These are phyloP conservation scores for Penicillium angulare DNA, from an alignment of 495 filamentous ascomycete genomes.

Conservation along the genomic window DNA sequence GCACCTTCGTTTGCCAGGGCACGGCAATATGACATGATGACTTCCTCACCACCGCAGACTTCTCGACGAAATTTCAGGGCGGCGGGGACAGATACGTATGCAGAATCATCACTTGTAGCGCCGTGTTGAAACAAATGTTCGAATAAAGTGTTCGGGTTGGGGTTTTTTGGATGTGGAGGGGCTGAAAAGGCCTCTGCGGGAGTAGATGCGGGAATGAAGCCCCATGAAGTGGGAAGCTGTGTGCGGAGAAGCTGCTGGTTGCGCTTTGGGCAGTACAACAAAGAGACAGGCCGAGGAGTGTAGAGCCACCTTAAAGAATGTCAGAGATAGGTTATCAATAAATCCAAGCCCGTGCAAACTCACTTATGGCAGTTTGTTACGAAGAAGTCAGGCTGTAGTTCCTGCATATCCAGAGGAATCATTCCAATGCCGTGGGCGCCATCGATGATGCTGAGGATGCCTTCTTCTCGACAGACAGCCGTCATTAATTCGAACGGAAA, in stretches of 20 bases:
- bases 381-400: conserved; percentile 78
- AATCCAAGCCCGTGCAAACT: not conserved
- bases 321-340: not conserved
- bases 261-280: conserved; percentile 71
- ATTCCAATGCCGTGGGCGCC: conserved; percentile 82
- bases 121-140: conserved; percentile 74
- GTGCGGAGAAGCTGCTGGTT: conserved; percentile 74
- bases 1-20: conserved; percentile 60
- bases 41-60: conserved; percentile 72
- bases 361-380: conserved; percentile 83
- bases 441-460: conserved; percentile 67
- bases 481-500: conserved; percentile 83
- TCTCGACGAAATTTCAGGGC: conserved; percentile 64
- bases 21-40: conserved; percentile 58
- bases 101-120: conserved; percentile 69
- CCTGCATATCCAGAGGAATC: conserved; percentile 61
- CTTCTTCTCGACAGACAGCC: conserved; percentile 64
- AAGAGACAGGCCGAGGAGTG: conserved; percentile 74
- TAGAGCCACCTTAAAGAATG: conserved; percentile 66
- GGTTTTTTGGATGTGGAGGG: conserved; percentile 48
- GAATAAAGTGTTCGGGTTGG: conserved; percentile 51
- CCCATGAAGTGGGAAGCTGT: conserved; percentile 69
- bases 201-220: conserved; percentile 44
- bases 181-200: conserved; percentile 26
- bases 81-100: conserved; percentile 69